Evolutionary conservation across 805 yeast species (phyloP).

Genomic region (Zygosaccharomyces gambellarensis): DNA sequence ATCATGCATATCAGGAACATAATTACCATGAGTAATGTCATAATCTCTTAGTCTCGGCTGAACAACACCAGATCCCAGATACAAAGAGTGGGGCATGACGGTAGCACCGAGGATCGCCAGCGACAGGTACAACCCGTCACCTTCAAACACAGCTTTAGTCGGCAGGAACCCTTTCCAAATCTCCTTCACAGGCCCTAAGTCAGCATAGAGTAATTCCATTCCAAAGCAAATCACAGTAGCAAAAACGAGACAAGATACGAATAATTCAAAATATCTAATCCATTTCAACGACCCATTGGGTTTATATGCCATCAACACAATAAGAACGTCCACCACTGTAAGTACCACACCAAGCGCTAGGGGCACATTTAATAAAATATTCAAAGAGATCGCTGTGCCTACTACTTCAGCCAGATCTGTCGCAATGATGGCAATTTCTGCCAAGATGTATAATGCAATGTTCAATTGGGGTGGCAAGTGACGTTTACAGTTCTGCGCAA

Average conservation of each 20-base stretch:
- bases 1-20: conserved; percentile 38
- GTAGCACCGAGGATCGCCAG: conserved; percentile 91
- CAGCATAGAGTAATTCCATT: conserved; percentile 68
- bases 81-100: conserved; percentile 90
- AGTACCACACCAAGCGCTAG: conserved; percentile 76
- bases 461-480: conserved; percentile 64
- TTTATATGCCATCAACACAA: conserved; percentile 81
- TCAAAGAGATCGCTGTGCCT: conserved; percentile 93
- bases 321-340: conserved; percentile 79
- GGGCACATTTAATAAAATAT: conserved; percentile 77
- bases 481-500: conserved; percentile 80
- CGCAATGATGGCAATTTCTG: conserved; percentile 89
- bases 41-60: conserved; percentile 78
- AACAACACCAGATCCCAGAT: conserved; percentile 83
- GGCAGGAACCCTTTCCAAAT: conserved; percentile 69
- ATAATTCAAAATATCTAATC: conserved; percentile 73
- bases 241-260: conserved; percentile 71
- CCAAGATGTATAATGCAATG: conserved; percentile 61
- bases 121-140: conserved; percentile 66
- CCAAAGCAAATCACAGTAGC: conserved; percentile 84
- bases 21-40: conserved; percentile 65
- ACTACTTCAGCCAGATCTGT: conserved; percentile 96
- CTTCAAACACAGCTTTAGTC: conserved; percentile 44
- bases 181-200: conserved; percentile 48
- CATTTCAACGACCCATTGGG: conserved; percentile 78